These are phyloP conservation scores for Candida fluviatilis DNA, from an alignment of 805 yeast species.

Conservation along the genomic window DNA sequence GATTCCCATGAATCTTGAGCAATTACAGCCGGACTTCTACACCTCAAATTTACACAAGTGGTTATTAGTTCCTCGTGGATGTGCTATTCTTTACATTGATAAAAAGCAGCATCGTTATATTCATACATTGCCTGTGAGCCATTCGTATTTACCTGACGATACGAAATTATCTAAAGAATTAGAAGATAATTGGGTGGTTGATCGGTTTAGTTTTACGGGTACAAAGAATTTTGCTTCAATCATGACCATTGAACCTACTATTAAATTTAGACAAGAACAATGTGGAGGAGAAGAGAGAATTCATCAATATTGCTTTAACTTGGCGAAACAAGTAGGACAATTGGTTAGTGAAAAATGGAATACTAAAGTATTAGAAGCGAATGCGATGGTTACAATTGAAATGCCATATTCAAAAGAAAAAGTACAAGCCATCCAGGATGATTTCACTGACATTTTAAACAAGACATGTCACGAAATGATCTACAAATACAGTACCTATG, in stretches of 20 bases:
- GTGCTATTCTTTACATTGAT: slow-evolving; percentile 56
- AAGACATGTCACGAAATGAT: slow-evolving; percentile 7
- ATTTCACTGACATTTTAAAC: slow-evolving; percentile 5
- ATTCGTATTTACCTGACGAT: slow-evolving; percentile 36
- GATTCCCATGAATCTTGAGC: slow-evolving; percentile 38
- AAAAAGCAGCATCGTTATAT: slow-evolving; percentile 44
- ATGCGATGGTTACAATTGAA: slow-evolving; percentile 40
- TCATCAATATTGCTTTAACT: slow-evolving; percentile 39
- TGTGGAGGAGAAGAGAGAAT: slow-evolving; percentile 63
- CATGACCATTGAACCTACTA: slow-evolving; percentile 43
- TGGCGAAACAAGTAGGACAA: slow-evolving; percentile 44
- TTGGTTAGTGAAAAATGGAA: slow-evolving; percentile 38
- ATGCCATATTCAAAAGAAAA: slow-evolving; percentile 23
- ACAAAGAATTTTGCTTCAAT: slow-evolving; percentile 45
- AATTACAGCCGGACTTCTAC: slow-evolving; percentile 54
- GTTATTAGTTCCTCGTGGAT: slow-evolving; percentile 55
- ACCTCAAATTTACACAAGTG: slow-evolving; percentile 68
- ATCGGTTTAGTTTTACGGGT: slow-evolving; percentile 49
- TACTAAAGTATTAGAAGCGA: slow-evolving; percentile 30
- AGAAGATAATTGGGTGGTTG: slow-evolving; percentile 26
- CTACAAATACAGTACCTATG: slow-evolving; percentile 38
- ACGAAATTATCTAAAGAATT: slow-evolving; percentile 18
- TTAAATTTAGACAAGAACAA: slow-evolving; percentile 46
- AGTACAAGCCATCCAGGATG: slow-evolving; percentile 6
- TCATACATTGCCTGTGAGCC: slow-evolving; percentile 59